Evolutionary conservation across 768 basidiomycete species (phyloP), one percentile per base, ranked within the genome.

Genomic region (Boletus rubescentipes): DNA sequence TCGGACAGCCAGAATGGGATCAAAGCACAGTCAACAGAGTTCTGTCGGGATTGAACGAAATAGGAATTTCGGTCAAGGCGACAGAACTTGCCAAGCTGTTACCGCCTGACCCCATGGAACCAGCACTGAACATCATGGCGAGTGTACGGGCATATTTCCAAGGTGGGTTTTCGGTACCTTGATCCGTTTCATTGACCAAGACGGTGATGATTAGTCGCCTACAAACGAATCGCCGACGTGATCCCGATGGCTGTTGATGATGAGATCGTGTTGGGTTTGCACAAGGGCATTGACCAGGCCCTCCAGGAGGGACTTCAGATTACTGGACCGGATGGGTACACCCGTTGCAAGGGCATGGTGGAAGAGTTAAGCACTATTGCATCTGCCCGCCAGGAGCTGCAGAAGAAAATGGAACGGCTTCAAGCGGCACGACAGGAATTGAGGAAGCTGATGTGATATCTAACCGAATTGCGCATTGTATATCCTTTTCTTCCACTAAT

Each of bases 91-190:
- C 74, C 0, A 81, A 76, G 57, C 65, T 86, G 2, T 67, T 82
- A 1, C 76, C 79, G 0, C 46, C 72, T 0, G 83, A 85, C 55
- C 68, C 68, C 9, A 78, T 77, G 74, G 82, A 81, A 45, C 77
- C 78, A 0, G 84, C 83, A 0, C 60, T 88, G 8, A 58, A 68
- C 5, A 84, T 88, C 57, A 87, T 88, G 85, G 83, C 84, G 0
- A 77, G 81, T 38, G 83, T 87, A 3, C 73, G 84, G 4, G 85
- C 82, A 0, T 87, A 87, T 57, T 87, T 87, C 66, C 83, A 87
- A 74, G 86, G 87, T 85, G 53, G 9, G 39, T 11, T 8, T 30
- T 15, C 30, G 6, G 35, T 21, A 9, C 9, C 14, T 35, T 23
- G 16, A 5, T 18, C 2, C 23, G 10, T 29, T 26, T 37, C 29